Conservation (phyloP, 2,329 filamentous ascomycete species). For the Ilyonectria robusta region DNA sequence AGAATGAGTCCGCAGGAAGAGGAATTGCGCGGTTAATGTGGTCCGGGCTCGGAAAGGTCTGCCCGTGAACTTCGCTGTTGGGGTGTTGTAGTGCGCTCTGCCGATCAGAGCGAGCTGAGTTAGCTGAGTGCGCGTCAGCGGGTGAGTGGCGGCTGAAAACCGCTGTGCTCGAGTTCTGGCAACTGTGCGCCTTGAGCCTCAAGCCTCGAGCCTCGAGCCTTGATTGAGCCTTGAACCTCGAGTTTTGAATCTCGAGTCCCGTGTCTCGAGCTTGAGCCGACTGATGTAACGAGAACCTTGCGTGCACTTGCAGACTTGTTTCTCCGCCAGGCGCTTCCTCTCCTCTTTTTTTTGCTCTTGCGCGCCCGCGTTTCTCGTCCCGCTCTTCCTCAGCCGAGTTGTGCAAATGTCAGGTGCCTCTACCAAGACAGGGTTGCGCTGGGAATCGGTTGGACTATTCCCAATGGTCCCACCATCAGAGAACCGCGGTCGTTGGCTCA, state of each 20-base stretch:
- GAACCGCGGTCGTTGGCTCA: conserved; percentile 30
- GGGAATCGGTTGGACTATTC: conserved; percentile 41
- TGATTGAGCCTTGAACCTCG: conserved; percentile 8
- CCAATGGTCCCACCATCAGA: conserved; percentile 40
- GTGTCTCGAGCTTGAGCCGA: conserved; percentile 7
- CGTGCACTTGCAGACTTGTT: conserved; percentile 48
- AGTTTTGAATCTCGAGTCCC: conserved; percentile 16
- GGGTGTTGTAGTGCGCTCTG: conserved; percentile 9
- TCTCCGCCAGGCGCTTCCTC: conserved; percentile 22
- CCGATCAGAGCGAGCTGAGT: conserved; percentile 15
- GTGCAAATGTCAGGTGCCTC: conserved; percentile 40
- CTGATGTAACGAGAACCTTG: conserved; percentile 29
- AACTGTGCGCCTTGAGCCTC: conserved; percentile 16
- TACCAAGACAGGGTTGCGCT: conserved; percentile 28
- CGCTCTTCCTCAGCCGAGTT: conserved; percentile 26
- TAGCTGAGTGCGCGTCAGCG: conserved; percentile 13
- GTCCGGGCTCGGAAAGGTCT: conserved; percentile 24
- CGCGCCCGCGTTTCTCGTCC: conserved; percentile 4
- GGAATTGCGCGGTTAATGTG: conserved; percentile 12
- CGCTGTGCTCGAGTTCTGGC: conserved; percentile 16
- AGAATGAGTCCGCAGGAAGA: neutral
- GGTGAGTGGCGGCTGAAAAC: conserved; percentile 20
- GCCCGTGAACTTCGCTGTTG: conserved; percentile 16
- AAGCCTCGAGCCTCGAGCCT: neutral
- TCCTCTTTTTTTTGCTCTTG: conserved; percentile 18